Conservation (phyloP, 2,329 filamentous ascomycete species). For the Alternaria ventricosa region DNA sequence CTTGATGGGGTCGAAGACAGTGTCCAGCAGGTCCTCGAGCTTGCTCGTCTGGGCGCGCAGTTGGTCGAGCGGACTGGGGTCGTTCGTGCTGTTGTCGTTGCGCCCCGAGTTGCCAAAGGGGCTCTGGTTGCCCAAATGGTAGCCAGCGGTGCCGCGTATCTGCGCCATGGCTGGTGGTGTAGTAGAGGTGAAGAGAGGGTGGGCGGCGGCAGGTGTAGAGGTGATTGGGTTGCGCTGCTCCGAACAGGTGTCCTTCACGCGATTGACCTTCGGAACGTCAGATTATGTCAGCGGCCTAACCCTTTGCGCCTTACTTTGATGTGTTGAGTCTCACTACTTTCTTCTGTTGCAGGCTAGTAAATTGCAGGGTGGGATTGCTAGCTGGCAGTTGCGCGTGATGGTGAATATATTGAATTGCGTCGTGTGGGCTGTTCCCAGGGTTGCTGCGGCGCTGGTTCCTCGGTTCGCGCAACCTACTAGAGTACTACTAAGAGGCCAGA, state of each 20-base stretch:
- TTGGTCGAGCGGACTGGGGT: conserved; percentile 81
- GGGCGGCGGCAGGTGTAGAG: conserved; percentile 31
- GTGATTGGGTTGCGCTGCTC: conserved; percentile 34
- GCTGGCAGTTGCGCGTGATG: conserved; percentile 3
- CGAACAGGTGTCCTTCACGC: conserved; percentile 28
- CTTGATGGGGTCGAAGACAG: conserved; percentile 86
- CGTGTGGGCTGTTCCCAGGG: neutral
- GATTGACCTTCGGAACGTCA: conserved; percentile 12
- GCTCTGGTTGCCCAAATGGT: conserved; percentile 79
- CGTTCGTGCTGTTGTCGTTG: conserved; percentile 64
- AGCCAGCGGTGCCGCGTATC: conserved; percentile 72
- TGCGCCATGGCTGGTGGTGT: conserved; percentile 58
- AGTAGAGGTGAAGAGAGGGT: conserved; percentile 24
- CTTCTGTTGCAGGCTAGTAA: conserved; percentile 9
- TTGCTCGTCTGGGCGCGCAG: conserved; percentile 97
- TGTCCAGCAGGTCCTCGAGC: conserved; percentile 93
- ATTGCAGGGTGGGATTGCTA: conserved; percentile 10
- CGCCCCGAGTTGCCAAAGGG: conserved; percentile 70
- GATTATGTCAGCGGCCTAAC: conserved; percentile 27
- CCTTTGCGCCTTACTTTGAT: conserved; percentile 9
- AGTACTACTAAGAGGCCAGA: conserved; percentile 8
- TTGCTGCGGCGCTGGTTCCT: neutral
- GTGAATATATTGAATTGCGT: neutral
- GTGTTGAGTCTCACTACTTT: conserved; percentile 11
- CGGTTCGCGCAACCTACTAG: conserved; percentile 3